These are phyloP conservation scores for Stromatinia cepivora DNA, from an alignment of 2,329 filamentous ascomycete genomes.

Conservation along the genomic window DNA sequence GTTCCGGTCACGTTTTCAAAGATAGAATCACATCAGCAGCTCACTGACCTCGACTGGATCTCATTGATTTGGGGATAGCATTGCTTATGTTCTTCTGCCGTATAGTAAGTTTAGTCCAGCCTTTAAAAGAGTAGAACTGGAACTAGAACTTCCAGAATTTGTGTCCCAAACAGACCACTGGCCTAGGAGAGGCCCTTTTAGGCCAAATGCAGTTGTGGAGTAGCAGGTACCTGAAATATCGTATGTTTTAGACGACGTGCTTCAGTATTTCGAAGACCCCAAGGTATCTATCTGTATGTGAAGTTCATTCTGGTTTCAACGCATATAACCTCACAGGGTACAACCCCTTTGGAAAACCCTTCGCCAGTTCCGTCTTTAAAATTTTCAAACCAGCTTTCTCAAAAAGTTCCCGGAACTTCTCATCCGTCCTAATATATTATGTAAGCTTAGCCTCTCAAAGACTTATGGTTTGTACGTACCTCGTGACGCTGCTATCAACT, in stretches of 20 bases:
- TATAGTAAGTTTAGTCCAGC: not conserved
- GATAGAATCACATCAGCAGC: not conserved
- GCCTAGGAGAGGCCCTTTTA: not conserved
- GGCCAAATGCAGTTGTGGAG: not conserved
- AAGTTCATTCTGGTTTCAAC: slow-evolving; percentile 43
- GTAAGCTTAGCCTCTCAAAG: not conserved
- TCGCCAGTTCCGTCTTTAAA: slow-evolving; percentile 70
- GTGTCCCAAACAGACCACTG: not conserved
- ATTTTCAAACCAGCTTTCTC: slow-evolving; percentile 65
- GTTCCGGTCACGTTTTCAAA: not conserved
- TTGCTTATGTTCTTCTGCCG: not conserved
- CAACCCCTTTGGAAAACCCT: slow-evolving; percentile 61
- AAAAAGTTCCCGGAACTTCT: slow-evolving; percentile 71
- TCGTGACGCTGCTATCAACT: slow-evolving; percentile 74
- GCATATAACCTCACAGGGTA: slow-evolving; percentile 80
- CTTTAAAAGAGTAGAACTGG: not conserved
- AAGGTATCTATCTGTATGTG: not conserved
- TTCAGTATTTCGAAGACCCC: not conserved
- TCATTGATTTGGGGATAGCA: not conserved
- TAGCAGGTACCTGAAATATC: not conserved
- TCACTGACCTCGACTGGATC: not conserved
- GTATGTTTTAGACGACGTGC: not conserved
- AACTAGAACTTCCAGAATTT: not conserved
- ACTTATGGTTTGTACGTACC: slow-evolving; percentile 43
- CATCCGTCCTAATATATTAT: slow-evolving; percentile 56